These are phyloP conservation scores for Gyromitra esculenta DNA, from an alignment of 2,329 filamentous ascomycete genomes.

Conservation along the genomic window DNA sequence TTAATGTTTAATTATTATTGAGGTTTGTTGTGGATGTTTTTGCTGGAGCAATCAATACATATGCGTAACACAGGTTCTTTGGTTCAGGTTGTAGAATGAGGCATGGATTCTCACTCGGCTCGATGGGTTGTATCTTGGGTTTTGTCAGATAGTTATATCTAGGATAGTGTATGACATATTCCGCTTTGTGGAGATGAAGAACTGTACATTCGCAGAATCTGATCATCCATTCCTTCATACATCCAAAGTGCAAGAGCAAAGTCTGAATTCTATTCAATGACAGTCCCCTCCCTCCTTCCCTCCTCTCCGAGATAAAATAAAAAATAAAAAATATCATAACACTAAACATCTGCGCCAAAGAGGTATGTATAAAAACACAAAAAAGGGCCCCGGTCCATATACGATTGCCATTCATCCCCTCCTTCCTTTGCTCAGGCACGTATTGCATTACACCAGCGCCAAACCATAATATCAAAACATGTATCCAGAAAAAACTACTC, in stretches of 20 bases:
- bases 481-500: not conserved
- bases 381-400: constrained; percentile 10
- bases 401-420: not conserved
- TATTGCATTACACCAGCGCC: constrained; percentile 27
- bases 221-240: not conserved
- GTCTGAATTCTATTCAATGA: constrained; percentile 24
- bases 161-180: no score
- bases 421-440: not conserved
- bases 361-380: constrained; percentile 31
- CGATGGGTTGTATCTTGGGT: not conserved
- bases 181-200: no score
- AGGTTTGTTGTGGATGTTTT: not conserved
- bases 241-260: not conserved
- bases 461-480: not conserved
- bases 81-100: not conserved
- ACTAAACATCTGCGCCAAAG: constrained; percentile 42
- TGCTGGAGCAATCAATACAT: no score
- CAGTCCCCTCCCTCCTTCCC: no score
- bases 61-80: no score
- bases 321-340: constrained; percentile 27
- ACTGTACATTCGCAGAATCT: not conserved
- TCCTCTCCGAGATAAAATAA: constrained; percentile 7
- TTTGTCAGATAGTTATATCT: no score
- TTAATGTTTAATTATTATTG: not conserved
- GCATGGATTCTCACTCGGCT: not conserved